These are phyloP conservation scores for Leccinellum albellum DNA, from an alignment of 768 basidiomycete genomes.

Conservation along the genomic window DNA sequence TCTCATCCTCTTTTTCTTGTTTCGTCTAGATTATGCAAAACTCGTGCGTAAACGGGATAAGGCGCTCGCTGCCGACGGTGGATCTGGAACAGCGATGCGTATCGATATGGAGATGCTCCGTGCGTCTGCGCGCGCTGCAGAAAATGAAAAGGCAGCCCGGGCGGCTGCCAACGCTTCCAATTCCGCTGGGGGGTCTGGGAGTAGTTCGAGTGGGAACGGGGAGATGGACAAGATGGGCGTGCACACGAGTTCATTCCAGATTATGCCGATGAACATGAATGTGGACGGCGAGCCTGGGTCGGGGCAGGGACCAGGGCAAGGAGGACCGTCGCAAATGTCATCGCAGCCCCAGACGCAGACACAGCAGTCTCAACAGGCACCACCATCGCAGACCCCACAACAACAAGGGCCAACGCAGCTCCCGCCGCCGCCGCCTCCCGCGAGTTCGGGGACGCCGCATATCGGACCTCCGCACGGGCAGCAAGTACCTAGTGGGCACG, in stretches of 20 bases:
- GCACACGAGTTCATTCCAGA: slow-evolving; percentile 62
- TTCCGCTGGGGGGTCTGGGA: slow-evolving; percentile 15
- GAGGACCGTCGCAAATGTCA: slow-evolving; percentile 1
- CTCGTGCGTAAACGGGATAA: slow-evolving; percentile 78
- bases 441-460: slow-evolving; percentile 13
- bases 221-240: slow-evolving; percentile 33
- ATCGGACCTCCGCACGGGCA: slow-evolving; percentile 9
- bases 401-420: slow-evolving; percentile 8
- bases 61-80: slow-evolving; percentile 49
- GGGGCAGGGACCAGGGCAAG: slow-evolving; percentile 6
- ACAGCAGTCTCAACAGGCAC: slow-evolving; percentile 6
- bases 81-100: slow-evolving; percentile 37
- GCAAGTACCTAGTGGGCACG: not conserved
- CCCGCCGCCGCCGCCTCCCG: slow-evolving; percentile 2
- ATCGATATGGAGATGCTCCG: slow-evolving; percentile 78
- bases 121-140: slow-evolving; percentile 63
- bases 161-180: slow-evolving; percentile 28
- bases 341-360: not conserved
- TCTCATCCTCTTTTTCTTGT: too few relatives aligned
- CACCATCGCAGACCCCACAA: slow-evolving; percentile 5
- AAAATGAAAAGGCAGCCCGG: slow-evolving; percentile 31
- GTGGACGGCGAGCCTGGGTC: slow-evolving; percentile 16
- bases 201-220: slow-evolving; percentile 2
- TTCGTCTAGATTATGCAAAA: slow-evolving; percentile 63
- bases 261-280: slow-evolving; percentile 27